Conservation (phyloP, 176 grass and related monocot species). For the Aegilops bicornis region DNA sequence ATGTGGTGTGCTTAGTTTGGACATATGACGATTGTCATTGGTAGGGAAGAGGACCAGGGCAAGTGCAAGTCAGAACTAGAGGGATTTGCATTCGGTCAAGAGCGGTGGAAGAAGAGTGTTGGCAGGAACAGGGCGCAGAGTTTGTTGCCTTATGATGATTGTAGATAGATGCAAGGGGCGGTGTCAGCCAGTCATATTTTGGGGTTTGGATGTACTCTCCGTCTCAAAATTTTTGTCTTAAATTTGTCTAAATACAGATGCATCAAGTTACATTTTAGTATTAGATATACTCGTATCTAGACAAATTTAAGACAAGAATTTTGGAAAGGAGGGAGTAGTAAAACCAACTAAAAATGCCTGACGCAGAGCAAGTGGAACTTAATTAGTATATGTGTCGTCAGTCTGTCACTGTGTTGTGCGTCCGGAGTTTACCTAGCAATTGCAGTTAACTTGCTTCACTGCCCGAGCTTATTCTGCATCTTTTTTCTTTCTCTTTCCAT, state of each 20-base stretch:
- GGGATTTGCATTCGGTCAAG: neutral
- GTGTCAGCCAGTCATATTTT: neutral
- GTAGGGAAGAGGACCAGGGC: slow-evolving; percentile 31
- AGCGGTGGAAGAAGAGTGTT: neutral
- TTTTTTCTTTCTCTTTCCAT: no score
- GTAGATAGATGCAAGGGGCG: neutral
- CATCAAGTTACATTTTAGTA: no score
- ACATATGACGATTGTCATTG: slow-evolving; percentile 4
- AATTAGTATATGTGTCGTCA: no score
- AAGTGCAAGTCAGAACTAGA: neutral
- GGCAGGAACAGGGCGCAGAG: neutral
- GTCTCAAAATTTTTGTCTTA: no score
- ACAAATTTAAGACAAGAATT: no score
- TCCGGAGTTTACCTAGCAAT: no score
- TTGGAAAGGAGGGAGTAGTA: no score
- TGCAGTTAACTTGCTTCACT: no score
- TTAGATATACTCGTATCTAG: no score
- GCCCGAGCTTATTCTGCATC: no score
- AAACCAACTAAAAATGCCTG: neutral
- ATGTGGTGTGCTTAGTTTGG: neutral
- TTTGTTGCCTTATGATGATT: neutral
- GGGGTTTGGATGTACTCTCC: neutral
- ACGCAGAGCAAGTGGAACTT: neutral
- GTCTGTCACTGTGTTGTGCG: no score
- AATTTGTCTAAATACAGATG: no score